Percentiles rank a stretch among this genome's conserved stretches.
Evolutionary conservation across 345 rosid genomes (phyloP).

Genomic region (Geranium brycei): DNA sequence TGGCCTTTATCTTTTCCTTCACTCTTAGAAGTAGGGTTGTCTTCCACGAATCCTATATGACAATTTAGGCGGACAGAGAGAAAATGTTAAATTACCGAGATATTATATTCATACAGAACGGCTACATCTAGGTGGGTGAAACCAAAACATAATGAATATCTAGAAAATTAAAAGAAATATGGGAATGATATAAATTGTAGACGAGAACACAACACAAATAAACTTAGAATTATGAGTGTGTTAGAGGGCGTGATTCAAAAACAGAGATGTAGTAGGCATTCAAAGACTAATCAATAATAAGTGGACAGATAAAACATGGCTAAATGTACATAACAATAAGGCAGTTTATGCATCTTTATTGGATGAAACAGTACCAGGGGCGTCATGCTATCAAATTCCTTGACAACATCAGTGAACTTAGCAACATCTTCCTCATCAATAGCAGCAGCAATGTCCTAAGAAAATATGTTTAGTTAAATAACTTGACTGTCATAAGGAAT

Average conservation of each 20-base stretch:
- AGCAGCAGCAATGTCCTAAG: slow-evolving; percentile 73
- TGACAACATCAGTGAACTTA: slow-evolving; percentile 74
- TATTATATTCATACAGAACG: too few species aligned
- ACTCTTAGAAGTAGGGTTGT: slow-evolving; percentile 87
- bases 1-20: slow-evolving; percentile 93
- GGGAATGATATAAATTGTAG: too few species aligned
- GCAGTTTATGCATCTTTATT: too few species aligned
- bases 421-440: slow-evolving; percentile 91
- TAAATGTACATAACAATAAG: not conserved
- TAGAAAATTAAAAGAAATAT: too few species aligned
- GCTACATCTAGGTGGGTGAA: too few species aligned
- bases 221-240: too few species aligned
- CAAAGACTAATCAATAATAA: not conserved
- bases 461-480: slow-evolving; percentile 1
- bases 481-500: not conserved
- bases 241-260: too few species aligned
- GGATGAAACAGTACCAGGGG: slow-evolving; percentile 46
- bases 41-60: slow-evolving; percentile 78
- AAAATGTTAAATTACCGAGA: too few species aligned
- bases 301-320: not conserved
- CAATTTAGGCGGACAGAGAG: too few species aligned
- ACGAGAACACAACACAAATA: too few species aligned
- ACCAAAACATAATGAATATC: too few species aligned
- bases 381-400: slow-evolving; percentile 99
- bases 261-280: too few species aligned